Evolutionary conservation across 1,284 basidiomycete genomes (phyloP).

Genomic region (Xerocomus nothofagi): DNA sequence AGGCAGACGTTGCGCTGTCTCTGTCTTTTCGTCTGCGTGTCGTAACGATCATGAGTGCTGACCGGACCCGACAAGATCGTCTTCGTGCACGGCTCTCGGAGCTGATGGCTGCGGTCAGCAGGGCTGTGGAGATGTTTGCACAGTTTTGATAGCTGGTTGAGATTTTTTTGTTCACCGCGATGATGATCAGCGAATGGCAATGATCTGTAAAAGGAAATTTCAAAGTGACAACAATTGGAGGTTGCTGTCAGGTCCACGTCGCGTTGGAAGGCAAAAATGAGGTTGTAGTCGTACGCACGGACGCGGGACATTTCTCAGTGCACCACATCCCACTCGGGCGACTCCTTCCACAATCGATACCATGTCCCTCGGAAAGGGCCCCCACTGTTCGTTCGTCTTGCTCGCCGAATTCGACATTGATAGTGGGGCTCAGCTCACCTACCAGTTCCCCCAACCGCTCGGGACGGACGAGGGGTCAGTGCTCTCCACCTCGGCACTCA

Average conservation of each 20-base stretch:
- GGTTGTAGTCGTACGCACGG: conserved; percentile 6
- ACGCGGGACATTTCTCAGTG: conserved; percentile 7
- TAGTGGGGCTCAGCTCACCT: conserved; percentile 85
- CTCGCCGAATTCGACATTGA: conserved; percentile 97
- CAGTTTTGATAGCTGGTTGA: conserved; percentile 12
- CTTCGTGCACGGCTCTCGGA: conserved; percentile 25
- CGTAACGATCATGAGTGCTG: conserved; percentile 6
- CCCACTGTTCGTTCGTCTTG: conserved; percentile 89
- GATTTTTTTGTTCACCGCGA: neutral
- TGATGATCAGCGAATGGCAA: neutral
- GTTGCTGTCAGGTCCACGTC: conserved; percentile 7
- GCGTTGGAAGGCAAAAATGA: conserved; percentile 12
- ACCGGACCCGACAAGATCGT: conserved; percentile 22
- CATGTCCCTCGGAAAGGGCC: conserved; percentile 43
- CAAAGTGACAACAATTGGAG: conserved; percentile 9
- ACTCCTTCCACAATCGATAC: conserved; percentile 1
- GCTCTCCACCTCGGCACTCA: neutral
- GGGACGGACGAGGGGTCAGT: conserved; percentile 89
- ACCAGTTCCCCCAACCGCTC: conserved; percentile 91
- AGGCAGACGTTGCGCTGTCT: conserved; percentile 14
- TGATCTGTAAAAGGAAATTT: conserved; percentile 32
- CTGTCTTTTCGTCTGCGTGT: conserved; percentile 4
- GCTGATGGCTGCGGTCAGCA: conserved; percentile 28
- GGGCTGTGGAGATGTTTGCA: conserved; percentile 29
- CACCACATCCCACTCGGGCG: neutral